phyloP scores from a whole-genome alignment of 192 early-diverging fungal species.

The Ramicandelaber brevisporus region DNA sequence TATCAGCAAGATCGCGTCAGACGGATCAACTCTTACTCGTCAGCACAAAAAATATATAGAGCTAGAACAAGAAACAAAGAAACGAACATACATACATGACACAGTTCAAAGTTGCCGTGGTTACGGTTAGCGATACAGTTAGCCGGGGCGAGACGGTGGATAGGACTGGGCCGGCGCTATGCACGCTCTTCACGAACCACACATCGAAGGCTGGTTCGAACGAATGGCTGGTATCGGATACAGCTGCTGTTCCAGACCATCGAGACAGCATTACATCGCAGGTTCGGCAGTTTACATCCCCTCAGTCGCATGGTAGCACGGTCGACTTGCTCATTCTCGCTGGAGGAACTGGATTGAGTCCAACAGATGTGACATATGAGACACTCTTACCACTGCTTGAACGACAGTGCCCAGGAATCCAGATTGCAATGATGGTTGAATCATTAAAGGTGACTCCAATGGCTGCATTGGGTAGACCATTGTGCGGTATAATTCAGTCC shows the following conservation, averaged over 20 bases:
- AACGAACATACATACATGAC: no score
- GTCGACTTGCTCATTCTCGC: constrained; percentile 52
- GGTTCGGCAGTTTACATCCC: constrained; percentile 12
- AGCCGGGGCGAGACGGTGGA: constrained; percentile 20
- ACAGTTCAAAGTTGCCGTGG: no score
- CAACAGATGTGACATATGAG: constrained; percentile 70
- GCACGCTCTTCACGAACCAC: constrained; percentile 7
- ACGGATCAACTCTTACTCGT: no score
- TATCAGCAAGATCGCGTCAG: no score
- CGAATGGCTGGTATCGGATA: constrained; percentile 12
- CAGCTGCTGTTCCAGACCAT: constrained; percentile 23
- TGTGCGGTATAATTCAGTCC: constrained; percentile 27
- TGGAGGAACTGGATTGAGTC: constrained; percentile 82
- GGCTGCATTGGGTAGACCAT: constrained; percentile 66
- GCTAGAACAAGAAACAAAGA: no score
- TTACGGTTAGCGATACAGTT: constrained; percentile 37
- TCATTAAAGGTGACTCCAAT: constrained; percentile 65
- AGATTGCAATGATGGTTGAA: constrained; percentile 42
- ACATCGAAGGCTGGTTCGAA: constrained; percentile 1
- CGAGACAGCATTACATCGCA: constrained; percentile 17
- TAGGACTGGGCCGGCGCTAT: constrained; percentile 34
- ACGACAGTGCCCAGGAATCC: constrained; percentile 42
- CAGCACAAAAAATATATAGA: no score
- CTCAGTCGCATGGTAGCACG: constrained; percentile 3
- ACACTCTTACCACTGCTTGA: constrained; percentile 50